Evolutionary conservation across 768 basidiomycete species (phyloP), one percentile per base, ranked within the genome.

Genomic region (Boletus sensibilis): DNA sequence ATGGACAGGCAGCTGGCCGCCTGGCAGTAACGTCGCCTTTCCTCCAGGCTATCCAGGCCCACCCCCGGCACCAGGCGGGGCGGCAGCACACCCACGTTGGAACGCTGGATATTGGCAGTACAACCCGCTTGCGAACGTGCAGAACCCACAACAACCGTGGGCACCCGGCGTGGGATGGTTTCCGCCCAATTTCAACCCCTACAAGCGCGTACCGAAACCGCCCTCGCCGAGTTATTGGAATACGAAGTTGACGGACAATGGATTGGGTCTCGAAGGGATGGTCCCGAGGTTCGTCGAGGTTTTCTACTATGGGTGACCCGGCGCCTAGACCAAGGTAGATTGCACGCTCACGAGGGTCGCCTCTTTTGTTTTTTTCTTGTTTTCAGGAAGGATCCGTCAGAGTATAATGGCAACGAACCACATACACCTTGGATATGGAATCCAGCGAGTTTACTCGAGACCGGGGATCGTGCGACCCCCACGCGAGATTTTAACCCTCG

Each of bases 371-470:
- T 47, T 25, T 21, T 23, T 5, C 14, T 21, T 48, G 14, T 52
- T 48, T 56, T 3, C 37, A 70, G 70, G 48, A 61, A 55, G 54
- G 62, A 63, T 0, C 64, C 66, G 61, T 75, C 65, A 64, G 79
- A 59, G 60, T 68, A 46, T 69, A 72, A 55, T 12, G 73, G 75
- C 20, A 72, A 73, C 18, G 73, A 71, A 16, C 72, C 76, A 7
- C 75, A 79, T 14, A 89, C 88, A 0, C 88, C 88, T 9, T 90
- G 88, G 88, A 78, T 88, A 53, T 90, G 88, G 88, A 84, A 79
- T 69, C 82, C 86, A 25, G 66, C 77, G 35, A 72, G 73, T 54
- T 72, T 85, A 21, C 66, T 69, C 8, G 64, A 74, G 38, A 60
- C 7, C 29, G 60, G 48, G 8, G 63, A 68, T 56, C 67, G 69